Conservation (phyloP, 495 filamentous ascomycete genomes). For the Collariella sp. region DNA sequence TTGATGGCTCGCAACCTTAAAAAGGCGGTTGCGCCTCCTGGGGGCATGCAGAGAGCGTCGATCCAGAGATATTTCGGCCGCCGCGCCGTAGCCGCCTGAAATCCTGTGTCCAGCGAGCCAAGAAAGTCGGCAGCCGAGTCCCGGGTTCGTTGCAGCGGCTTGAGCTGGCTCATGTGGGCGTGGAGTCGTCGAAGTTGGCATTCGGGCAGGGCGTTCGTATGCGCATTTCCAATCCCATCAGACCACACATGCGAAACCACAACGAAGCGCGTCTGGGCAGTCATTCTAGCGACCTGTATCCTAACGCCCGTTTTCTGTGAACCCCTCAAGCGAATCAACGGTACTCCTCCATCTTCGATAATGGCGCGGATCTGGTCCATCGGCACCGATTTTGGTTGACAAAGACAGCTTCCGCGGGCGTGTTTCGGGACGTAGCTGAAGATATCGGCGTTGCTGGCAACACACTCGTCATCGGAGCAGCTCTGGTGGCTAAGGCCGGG, state of each 20-base stretch:
- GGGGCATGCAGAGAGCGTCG: conserved; percentile 20
- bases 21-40: neutral
- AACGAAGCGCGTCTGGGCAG: conserved; percentile 12
- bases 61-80: conserved; percentile 19
- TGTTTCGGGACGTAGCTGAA: conserved; percentile 16
- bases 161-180: conserved; percentile 6
- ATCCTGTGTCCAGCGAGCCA: conserved; percentile 14
- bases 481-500: conserved; percentile 3
- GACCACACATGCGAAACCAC: conserved; percentile 20
- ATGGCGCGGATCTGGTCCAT: conserved; percentile 17
- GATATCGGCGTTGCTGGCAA: conserved; percentile 17
- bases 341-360: conserved; percentile 14
- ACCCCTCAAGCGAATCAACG: conserved; percentile 9
- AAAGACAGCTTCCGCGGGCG: conserved; percentile 14
- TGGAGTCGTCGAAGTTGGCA: conserved; percentile 18
- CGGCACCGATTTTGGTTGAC: conserved; percentile 11
- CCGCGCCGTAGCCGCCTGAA: conserved; percentile 5
- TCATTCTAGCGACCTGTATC: conserved; percentile 12
- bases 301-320: conserved; percentile 1
- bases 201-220: conserved; percentile 18
- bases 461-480: conserved; percentile 17
- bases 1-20: conserved; percentile 16
- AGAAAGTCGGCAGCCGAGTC: conserved; percentile 6
- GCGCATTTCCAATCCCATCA: conserved; percentile 10
- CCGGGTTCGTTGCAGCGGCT: conserved; percentile 1